Evolutionary conservation across 805 yeast species (phyloP).

Genomic region (Novakomyces olei): DNA sequence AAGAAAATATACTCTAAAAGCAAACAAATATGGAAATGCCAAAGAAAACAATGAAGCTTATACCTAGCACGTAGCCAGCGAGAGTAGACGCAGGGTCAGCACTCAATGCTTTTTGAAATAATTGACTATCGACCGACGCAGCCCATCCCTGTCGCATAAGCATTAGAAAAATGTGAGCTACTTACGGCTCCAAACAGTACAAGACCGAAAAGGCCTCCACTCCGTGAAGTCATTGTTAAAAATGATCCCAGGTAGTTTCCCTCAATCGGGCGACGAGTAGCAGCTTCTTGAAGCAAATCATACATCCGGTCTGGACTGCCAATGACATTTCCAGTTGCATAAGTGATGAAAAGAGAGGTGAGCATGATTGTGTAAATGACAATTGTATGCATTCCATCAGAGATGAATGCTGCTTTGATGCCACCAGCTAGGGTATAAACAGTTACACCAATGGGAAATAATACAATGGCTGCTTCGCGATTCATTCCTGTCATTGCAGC

Average conservation of each 20-base stretch:
- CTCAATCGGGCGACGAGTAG: constrained; percentile 35
- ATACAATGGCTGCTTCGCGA: constrained; percentile 58
- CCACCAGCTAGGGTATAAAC: constrained; percentile 64
- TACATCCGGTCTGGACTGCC: constrained; percentile 73
- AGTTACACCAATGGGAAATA: constrained; percentile 62
- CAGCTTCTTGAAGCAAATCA: constrained; percentile 45
- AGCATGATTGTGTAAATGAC: constrained; percentile 55
- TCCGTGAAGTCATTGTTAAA: constrained; percentile 63
- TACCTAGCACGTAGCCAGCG: constrained; percentile 23
- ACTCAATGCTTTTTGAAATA: constrained; percentile 23
- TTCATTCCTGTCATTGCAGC: constrained; percentile 63
- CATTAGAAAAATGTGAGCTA: constrained; percentile 78
- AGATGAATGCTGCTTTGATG: constrained; percentile 56
- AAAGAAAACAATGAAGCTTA: too few species aligned
- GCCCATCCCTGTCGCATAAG: constrained; percentile 34
- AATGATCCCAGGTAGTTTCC: constrained; percentile 78
- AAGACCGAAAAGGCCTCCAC: too few species aligned
- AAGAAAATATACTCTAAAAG: too few species aligned
- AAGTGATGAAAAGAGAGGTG: constrained; percentile 61
- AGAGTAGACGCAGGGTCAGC: constrained; percentile 22
- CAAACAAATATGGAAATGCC: too few species aligned
- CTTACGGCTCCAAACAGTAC: too few species aligned
- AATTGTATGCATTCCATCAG: constrained; percentile 65
- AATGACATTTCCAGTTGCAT: constrained; percentile 40
- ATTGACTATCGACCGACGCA: constrained; percentile 14